phyloP scores from a whole-genome alignment of 2,329 filamentous ascomycete species.

The Curvularia verruculosa region DNA sequence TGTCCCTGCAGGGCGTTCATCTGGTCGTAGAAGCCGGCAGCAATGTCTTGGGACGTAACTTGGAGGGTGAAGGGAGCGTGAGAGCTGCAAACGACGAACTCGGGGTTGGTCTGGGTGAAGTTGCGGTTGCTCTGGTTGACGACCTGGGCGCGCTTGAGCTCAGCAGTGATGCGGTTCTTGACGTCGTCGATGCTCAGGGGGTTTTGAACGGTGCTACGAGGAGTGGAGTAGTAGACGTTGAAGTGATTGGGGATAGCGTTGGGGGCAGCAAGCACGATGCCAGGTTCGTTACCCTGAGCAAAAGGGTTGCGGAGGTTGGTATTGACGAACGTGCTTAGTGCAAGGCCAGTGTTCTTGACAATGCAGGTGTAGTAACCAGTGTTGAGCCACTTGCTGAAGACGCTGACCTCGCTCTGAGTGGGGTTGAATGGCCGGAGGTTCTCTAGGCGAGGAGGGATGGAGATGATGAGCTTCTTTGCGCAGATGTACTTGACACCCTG shows the following conservation, averaged over 20 bases:
- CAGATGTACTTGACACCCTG: conserved; percentile 36
- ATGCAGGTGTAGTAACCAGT: conserved; percentile 50
- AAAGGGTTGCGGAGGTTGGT: neutral
- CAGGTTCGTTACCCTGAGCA: neutral
- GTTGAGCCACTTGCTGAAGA: conserved; percentile 51
- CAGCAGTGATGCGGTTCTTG: conserved; percentile 14
- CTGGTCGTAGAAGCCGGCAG: conserved; percentile 26
- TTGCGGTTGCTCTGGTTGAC: conserved; percentile 21
- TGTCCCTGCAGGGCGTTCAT: conserved; percentile 32
- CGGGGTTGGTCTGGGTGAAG: neutral
- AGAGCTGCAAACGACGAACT: neutral
- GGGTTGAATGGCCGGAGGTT: conserved; percentile 50
- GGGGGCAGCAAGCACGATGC: neutral
- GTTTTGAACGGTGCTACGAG: neutral
- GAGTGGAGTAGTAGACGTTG: neutral
- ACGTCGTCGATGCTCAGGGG: conserved; percentile 28
- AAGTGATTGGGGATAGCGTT: neutral
- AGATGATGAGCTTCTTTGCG: conserved; percentile 51
- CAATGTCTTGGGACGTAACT: neutral
- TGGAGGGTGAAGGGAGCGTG: conserved; percentile 6
- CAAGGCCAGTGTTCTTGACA: conserved; percentile 49
- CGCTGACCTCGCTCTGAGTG: conserved; percentile 34
- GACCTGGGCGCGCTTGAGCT: conserved; percentile 10
- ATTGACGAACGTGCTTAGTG: conserved; percentile 17
- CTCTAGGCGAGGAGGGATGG: conserved; percentile 50